phyloP scores from a whole-genome alignment of 805 yeast genomes.

The Pichia sporocuriosa region DNA sequence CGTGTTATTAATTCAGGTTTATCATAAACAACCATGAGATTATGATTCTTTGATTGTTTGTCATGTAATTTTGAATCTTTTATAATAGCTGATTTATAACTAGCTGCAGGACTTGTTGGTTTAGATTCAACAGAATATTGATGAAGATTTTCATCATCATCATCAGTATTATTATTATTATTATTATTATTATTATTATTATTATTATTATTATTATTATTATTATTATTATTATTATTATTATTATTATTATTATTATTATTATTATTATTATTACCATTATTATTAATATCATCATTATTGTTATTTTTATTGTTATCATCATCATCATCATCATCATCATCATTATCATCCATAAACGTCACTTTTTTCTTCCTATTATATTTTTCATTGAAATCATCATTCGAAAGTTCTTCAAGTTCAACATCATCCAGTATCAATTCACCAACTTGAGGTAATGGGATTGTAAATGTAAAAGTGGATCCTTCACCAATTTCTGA shows the following conservation, averaged over 20 bases:
- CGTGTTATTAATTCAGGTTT: constrained; percentile 40
- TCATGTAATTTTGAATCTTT: background rate
- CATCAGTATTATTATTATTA: background rate
- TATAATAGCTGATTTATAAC: constrained; percentile 5
- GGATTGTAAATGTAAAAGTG: constrained; percentile 73
- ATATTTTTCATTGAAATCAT: constrained; percentile 56
- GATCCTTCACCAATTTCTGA: constrained; percentile 80
- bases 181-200: background rate
- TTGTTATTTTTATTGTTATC: constrained; percentile 5
- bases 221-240: background rate
- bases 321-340: constrained; percentile 3
- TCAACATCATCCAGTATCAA: constrained; percentile 29
- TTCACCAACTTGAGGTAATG: constrained; percentile 61
- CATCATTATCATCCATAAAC: constrained; percentile 24
- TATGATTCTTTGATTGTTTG: constrained; percentile 1
- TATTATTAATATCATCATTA: background rate
- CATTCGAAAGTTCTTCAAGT: constrained; percentile 45
- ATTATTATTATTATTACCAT: background rate
- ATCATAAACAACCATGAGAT: constrained; percentile 20
- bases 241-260: background rate
- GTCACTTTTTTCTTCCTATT: constrained; percentile 41
- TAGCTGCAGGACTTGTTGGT: constrained; percentile 11
- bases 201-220: constrained; percentile 2
- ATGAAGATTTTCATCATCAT: background rate
- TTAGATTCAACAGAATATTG: background rate